These are phyloP conservation scores for Aureobasidium subglaciale DNA, from an alignment of 2,329 filamentous ascomycete species.

Conservation along the genomic window DNA sequence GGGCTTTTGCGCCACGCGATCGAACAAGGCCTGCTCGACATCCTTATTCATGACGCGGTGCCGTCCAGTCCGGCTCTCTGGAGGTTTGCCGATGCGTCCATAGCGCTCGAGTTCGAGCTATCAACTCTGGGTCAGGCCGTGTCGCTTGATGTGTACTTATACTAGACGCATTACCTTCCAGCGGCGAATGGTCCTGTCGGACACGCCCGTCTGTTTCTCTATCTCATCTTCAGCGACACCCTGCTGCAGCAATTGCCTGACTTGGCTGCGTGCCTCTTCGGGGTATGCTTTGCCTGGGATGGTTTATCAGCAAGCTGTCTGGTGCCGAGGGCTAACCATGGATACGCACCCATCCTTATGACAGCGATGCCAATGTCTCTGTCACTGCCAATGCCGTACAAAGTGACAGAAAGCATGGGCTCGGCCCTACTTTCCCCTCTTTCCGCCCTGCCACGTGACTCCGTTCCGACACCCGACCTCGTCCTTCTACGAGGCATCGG, in stretches of 20 bases:
- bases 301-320: conserved; percentile 1
- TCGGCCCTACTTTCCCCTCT: neutral
- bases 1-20: conserved; percentile 29
- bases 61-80: conserved; percentile 30
- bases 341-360: conserved; percentile 13
- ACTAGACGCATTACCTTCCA: conserved; percentile 23
- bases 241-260: conserved; percentile 26
- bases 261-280: conserved; percentile 23
- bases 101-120: conserved; percentile 30
- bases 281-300: conserved; percentile 23
- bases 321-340: conserved; percentile 6
- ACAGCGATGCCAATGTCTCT: conserved; percentile 14
- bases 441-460: neutral
- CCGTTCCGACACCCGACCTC: neutral
- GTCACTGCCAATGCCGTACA: conserved; percentile 4
- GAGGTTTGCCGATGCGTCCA: conserved; percentile 32
- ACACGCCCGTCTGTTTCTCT: conserved; percentile 31
- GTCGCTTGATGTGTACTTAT: neutral
- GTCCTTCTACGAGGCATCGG: too few species aligned
- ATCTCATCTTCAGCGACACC: conserved; percentile 30
- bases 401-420: conserved; percentile 12
- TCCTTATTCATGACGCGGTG: conserved; percentile 30
- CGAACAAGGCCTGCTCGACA: conserved; percentile 30
- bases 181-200: conserved; percentile 28
- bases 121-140: neutral